Base-by-base conservation (phyloP, 768 basidiomycete species). In the Mycena galericulata region DNA sequence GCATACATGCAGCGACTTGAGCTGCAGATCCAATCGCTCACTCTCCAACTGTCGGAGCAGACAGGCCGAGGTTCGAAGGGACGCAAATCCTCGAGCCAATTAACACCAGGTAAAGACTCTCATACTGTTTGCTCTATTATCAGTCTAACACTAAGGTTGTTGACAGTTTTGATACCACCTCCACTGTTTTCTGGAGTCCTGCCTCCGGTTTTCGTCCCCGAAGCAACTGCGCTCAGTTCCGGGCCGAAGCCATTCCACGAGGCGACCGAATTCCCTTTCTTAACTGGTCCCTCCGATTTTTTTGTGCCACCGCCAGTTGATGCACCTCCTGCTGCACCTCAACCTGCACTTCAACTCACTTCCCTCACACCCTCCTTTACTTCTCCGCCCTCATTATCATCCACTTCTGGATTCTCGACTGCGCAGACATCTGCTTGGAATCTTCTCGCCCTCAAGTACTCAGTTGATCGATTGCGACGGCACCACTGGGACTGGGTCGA, bases 401-500 rank as follows among this genome's bases (percentile, higher is more conserved):
- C n/a, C n/a, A n/a, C 34, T 24, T 40, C 54, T 29, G 36, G 22
- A 18, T 51, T 32, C 29, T 50, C 60, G 0, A 38, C 29, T 14
- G 20, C 41, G 18, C 62, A 57, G 6, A 40, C 30, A 5, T 41
- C 63, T 7, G 63, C 53, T 14, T 65, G 63, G 63, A 55, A 49
- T 17, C n/a, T 38, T 10, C 29, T 65, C 8, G 63, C 46, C 3
- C 30, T 47, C 15, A 36, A 10, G 12, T 56, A 56, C 22, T 7
- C 26, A 2, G 53, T 47, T 2, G 63, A 20, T 4, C 54, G 54
- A 12, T 32, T 65, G 22, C 29, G 43, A 12, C 34, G 54, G 3
- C 63, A 65, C 54, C 63, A 46, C 14, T 65, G 54, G 63, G 54
- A 56, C 1, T 65, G 54, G 54, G 20, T 65, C 24, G 54, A 55